Evolutionary conservation across 176 grass and related monocot genomes (phyloP), one percentile per base, ranked within the genome.

Genomic region (Lolium perenne): DNA sequence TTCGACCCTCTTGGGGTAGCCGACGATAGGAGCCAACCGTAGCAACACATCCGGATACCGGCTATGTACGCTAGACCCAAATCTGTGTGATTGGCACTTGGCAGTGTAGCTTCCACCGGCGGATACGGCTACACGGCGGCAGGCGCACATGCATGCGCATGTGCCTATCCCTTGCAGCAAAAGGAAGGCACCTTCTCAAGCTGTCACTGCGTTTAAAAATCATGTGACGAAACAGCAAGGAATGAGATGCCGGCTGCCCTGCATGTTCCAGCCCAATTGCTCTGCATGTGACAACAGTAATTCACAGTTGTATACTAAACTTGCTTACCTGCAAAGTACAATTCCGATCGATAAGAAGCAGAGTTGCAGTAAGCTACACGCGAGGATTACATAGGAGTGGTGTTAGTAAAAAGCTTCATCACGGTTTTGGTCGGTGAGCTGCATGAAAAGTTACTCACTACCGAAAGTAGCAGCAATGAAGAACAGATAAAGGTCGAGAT

Each of bases 91-190:
- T 38, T 5, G 53, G 26, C 25, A 18, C n/a, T n/a, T n/a, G 53
- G 38, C 6, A 47, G 46, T 62, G 79, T 77, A 83, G 81, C 86
- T 82, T 88, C 29, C 56, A 81, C 70, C 70, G 78, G 43, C 53
- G 65, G 85, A 80, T 84, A 87, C 38, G 68, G 46, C 8, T 47
- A 10, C 8, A 47, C 1, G 10, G 46, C 46, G 46, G 46, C 46
- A 47, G 7, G 79, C 22, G 79, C 89, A 81, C 81, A 87, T 80
- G 85, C 86, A 47, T 10, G 8, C 46, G 46, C 46, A 47, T 47
- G 63, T 82, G 81, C 82, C 82, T 76, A 77, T 88, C 90, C 86
- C 86, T 91, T 91, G 90, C 82, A 82, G 32, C 82, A 22, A 66
- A 91, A 91, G 90, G 32, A 91, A 91, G 90, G 90, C 14, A 91